Percentiles rank a stretch among this genome's conserved stretches.
Evolutionary conservation across 495 filamentous ascomycete genomes (phyloP).

Genomic region (Immersiella caudata): DNA sequence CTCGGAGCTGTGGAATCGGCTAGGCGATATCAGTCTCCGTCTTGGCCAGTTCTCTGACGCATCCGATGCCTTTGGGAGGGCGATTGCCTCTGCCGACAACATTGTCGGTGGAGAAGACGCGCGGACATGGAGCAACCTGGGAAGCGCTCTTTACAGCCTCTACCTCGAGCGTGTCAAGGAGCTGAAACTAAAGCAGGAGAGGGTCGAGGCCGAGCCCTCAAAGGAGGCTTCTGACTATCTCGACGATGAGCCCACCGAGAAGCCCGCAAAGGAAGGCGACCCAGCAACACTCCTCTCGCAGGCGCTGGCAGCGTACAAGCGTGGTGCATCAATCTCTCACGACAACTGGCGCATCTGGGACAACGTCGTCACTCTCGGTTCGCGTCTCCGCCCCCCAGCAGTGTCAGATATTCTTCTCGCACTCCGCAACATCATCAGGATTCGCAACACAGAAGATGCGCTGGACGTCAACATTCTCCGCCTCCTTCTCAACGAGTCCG

Average conservation of each 20-base stretch:
- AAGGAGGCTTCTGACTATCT: slow-evolving; percentile 25
- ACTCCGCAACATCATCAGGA: slow-evolving; percentile 70
- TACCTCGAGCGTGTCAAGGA: slow-evolving; percentile 48
- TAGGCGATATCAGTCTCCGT: slow-evolving; percentile 85
- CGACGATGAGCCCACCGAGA: slow-evolving; percentile 25
- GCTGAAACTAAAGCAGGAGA: slow-evolving; percentile 34
- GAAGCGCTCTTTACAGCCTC: slow-evolving; percentile 66
- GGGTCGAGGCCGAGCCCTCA: slow-evolving; percentile 32
- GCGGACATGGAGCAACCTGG: slow-evolving; percentile 93
- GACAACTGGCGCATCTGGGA: slow-evolving; percentile 92
- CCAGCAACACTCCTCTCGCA: slow-evolving; percentile 67
- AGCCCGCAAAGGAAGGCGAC: slow-evolving; percentile 31
- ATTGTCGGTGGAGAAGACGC: slow-evolving; percentile 84
- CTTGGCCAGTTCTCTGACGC: slow-evolving; percentile 77
- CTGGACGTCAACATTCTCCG: slow-evolving; percentile 75
- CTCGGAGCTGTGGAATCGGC: slow-evolving; percentile 79
- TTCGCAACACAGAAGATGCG: slow-evolving; percentile 72
- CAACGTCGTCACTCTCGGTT: slow-evolving; percentile 84
- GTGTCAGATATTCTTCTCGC: slow-evolving; percentile 74
- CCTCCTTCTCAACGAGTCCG: slow-evolving; percentile 69
- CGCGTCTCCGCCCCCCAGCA: slow-evolving; percentile 72
- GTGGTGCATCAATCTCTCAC: slow-evolving; percentile 76
- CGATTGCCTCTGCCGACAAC: slow-evolving; percentile 55
- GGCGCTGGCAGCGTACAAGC: slow-evolving; percentile 80
- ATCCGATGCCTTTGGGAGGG: slow-evolving; percentile 78